Percentiles rank a stretch among this genome's conserved stretches.
These are phyloP conservation scores for Rhododendron henanense DNA, from an alignment of 148 eudicot genomes.

Conservation along the genomic window DNA sequence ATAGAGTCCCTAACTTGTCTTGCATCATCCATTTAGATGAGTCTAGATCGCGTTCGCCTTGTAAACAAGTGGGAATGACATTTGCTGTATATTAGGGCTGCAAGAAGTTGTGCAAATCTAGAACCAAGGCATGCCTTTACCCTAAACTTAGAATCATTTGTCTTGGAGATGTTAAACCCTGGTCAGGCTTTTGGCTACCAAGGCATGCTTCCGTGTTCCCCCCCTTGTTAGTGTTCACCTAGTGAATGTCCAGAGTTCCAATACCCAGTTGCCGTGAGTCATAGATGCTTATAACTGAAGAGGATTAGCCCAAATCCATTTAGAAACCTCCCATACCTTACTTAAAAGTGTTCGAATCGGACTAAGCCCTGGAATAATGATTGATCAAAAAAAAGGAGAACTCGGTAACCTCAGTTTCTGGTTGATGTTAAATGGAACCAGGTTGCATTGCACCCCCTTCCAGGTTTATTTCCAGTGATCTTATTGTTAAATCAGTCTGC, in stretches of 20 bases:
- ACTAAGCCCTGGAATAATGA: neutral
- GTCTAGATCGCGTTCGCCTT: neutral
- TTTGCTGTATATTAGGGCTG: neutral
- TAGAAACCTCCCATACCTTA: neutral
- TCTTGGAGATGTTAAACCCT: neutral
- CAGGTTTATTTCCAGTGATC: neutral
- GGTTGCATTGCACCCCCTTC: neutral
- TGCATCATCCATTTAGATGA: neutral
- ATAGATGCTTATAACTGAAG: neutral
- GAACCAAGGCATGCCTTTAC: no score
- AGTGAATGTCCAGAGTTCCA: neutral
- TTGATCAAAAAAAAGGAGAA: neutral
- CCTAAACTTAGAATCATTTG: neutral
- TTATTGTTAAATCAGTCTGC: neutral
- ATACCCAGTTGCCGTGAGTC: neutral
- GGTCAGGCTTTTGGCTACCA: neutral
- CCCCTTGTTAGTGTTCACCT: neutral
- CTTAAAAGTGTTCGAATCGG: neutral
- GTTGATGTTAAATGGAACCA: conserved; percentile 4
- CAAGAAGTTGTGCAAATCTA: neutral
- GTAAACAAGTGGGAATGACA: neutral
- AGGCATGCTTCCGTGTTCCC: neutral
- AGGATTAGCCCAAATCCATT: neutral
- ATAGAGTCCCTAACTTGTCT: neutral
- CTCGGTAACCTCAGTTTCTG: neutral